Evolutionary conservation across 176 grass and related monocot species (phyloP).

Genomic region (Carex scoparia): DNA sequence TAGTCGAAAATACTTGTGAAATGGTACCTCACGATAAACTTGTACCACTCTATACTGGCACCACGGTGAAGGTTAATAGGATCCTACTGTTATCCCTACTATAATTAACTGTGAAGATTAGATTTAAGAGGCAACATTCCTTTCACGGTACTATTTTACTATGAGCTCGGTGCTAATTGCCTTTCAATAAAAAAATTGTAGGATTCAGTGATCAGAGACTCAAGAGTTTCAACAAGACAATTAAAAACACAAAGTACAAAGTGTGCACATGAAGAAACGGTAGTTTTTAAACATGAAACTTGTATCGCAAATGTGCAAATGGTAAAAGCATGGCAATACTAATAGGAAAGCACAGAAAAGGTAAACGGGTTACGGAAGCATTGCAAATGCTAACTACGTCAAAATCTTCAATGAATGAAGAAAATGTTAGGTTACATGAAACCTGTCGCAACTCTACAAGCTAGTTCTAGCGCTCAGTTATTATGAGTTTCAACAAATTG

Average conservation of each 20-base stretch:
- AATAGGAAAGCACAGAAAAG: not conserved
- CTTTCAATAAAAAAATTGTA: not conserved
- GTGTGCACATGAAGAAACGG: not conserved
- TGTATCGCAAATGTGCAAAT: not conserved
- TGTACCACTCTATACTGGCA: no score
- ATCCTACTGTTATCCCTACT: not conserved
- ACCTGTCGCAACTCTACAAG: slow-evolving; percentile 3
- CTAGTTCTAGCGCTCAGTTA: slow-evolving; percentile 13
- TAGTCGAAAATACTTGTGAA: no score
- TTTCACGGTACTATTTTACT: not conserved
- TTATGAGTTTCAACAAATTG: not conserved
- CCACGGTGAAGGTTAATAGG: not conserved
- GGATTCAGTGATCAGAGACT: not conserved
- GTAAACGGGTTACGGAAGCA: not conserved
- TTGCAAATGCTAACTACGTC: not conserved
- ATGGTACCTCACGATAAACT: no score
- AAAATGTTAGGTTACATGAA: slow-evolving; percentile 20
- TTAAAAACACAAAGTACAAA: not conserved
- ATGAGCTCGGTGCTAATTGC: not conserved
- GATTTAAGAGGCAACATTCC: not conserved
- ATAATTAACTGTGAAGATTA: not conserved
- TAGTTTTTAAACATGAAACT: not conserved
- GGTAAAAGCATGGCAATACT: not conserved
- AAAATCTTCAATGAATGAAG: slow-evolving; percentile 18
- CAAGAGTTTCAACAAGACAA: not conserved